Conservation (phyloP, 2,329 filamentous ascomycete genomes). For the Akanthomyces lecanii region DNA sequence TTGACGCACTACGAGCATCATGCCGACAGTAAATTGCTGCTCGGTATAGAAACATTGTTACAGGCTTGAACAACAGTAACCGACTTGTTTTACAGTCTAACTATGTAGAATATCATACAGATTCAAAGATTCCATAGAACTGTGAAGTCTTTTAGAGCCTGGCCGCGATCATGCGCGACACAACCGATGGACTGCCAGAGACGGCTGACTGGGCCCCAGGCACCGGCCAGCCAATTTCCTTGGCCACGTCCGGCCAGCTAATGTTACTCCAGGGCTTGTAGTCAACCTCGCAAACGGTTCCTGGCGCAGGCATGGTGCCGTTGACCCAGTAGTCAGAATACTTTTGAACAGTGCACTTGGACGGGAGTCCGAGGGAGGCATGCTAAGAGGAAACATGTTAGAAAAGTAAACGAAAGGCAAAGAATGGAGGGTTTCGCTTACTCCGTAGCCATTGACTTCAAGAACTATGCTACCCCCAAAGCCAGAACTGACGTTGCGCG, state of each 20-base stretch:
- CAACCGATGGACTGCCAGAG: background rate
- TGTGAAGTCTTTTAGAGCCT: no score
- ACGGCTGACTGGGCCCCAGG: background rate
- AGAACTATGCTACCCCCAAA: conserved; percentile 37
- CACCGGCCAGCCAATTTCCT: background rate
- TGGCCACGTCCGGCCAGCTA: background rate
- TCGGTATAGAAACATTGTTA: no score
- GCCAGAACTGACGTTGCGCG: conserved; percentile 32
- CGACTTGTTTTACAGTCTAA: no score
- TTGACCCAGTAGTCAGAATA: conserved; percentile 16
- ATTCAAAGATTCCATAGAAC: no score
- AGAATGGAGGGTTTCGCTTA: conserved; percentile 23
- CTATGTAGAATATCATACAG: background rate
- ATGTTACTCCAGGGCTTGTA: conserved; percentile 10
- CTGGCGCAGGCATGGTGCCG: conserved; percentile 15
- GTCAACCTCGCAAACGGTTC: conserved; percentile 15
- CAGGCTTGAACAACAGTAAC: no score
- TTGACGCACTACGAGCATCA: no score
- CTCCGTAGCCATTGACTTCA: conserved; percentile 33
- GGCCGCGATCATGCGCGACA: background rate
- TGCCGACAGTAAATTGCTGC: no score
- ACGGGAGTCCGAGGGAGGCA: conserved; percentile 1
- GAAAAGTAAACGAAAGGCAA: background rate
- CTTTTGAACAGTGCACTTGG: conserved; percentile 14
- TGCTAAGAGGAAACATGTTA: background rate